Percentiles rank a stretch among this genome's conserved stretches.
Conservation (phyloP, 2,329 filamentous ascomycete genomes). For the Diaporthe sp. region DNA sequence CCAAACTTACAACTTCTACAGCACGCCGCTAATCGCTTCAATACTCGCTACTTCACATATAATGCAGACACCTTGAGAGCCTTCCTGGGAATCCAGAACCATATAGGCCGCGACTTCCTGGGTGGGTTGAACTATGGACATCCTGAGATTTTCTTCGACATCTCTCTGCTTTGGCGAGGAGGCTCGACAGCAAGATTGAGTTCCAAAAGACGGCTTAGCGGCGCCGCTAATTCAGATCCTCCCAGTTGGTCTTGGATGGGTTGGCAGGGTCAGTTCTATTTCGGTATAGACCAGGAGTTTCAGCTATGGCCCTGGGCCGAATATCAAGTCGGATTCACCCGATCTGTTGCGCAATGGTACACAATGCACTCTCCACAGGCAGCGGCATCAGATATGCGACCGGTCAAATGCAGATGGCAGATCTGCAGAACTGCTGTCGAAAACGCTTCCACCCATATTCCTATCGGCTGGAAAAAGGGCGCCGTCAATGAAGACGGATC, state of each 20-base stretch:
- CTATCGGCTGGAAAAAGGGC: neutral
- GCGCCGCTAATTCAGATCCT: neutral
- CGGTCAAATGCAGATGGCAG: neutral
- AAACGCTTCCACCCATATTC: neutral
- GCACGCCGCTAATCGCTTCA: fast-evolving
- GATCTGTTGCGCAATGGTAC: neutral
- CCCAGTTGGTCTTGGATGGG: neutral
- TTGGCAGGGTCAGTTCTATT: neutral
- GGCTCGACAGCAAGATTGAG: fast-evolving
- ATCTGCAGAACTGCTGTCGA: neutral
- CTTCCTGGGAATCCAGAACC: neutral
- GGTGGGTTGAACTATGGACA: neutral
- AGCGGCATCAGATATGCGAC: neutral
- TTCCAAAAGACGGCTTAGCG: neutral
- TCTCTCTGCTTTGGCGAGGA: neutral
- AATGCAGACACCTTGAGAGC: neutral
- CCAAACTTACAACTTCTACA: neutral
- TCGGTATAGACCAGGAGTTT: neutral
- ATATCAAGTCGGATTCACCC: neutral
- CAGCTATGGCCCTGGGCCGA: fast-evolving
- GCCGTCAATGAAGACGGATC: fast-evolving
- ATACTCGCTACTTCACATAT: neutral
- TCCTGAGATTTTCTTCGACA: neutral
- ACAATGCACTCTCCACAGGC: neutral
- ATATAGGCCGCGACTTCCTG: neutral